Percentiles rank a stretch among this genome's conserved stretches.
Evolutionary conservation across 1,284 basidiomycete genomes (phyloP).

Genomic region (Golubevia pallescens): DNA sequence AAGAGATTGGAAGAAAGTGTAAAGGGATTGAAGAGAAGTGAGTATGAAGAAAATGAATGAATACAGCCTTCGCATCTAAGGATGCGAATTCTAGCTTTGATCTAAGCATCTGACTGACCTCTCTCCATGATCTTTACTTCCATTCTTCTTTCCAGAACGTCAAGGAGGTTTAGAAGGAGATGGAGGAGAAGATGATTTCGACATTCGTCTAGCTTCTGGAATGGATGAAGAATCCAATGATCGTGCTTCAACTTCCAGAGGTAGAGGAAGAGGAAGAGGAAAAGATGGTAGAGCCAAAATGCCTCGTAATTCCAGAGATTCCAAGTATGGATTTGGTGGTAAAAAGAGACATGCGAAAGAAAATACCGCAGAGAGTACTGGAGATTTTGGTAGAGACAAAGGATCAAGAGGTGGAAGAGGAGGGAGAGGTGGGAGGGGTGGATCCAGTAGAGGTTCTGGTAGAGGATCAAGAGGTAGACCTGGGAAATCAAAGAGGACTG

Average conservation of each 20-base stretch:
- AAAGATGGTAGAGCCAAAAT: constrained; percentile 26
- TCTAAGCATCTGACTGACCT: constrained; percentile 5
- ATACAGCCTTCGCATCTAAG: neutral
- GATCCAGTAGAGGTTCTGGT: constrained; percentile 6
- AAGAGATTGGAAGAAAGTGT: constrained; percentile 75
- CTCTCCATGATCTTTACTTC: constrained; percentile 6
- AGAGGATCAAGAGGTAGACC: constrained; percentile 11
- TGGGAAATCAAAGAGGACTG: constrained; percentile 11
- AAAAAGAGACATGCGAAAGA: constrained; percentile 52
- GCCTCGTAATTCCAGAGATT: constrained; percentile 42
- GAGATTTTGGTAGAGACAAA: constrained; percentile 32
- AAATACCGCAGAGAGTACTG: constrained; percentile 54
- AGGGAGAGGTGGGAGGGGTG: constrained; percentile 8
- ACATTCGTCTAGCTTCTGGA: constrained; percentile 73
- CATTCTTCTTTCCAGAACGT: constrained; percentile 26
- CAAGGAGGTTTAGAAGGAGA: constrained; percentile 70
- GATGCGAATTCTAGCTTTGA: neutral
- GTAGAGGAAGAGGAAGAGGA: constrained; percentile 10
- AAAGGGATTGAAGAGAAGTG: constrained; percentile 74
- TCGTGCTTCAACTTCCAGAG: constrained; percentile 1
- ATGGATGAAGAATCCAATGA: constrained; percentile 35
- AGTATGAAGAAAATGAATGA: constrained; percentile 45
- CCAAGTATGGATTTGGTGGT: constrained; percentile 57
- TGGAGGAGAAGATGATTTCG: constrained; percentile 73
- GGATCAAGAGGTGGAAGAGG: constrained; percentile 1